A percentile compares a stretch with the other conserved stretches of the same genome.
Evolutionary conservation across 2,329 filamentous ascomycete species (phyloP).

Genomic region (Verticillium tricorpus): DNA sequence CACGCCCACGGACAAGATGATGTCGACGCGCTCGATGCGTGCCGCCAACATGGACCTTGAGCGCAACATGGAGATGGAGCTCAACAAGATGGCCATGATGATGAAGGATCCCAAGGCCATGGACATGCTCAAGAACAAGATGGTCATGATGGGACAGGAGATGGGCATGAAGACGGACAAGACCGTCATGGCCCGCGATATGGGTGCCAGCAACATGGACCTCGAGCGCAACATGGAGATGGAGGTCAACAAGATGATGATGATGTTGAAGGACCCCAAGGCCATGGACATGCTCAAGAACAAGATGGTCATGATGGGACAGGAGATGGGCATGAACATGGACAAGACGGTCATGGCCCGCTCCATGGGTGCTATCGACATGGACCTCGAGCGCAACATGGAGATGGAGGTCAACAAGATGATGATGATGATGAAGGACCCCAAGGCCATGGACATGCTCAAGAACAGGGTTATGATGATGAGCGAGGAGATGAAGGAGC

Average conservation of each 20-base stretch:
- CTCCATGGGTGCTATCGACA: background rate
- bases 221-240: background rate
- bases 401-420: background rate
- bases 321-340: background rate
- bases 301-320: conserved; percentile 1
- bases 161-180: background rate
- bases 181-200: background rate
- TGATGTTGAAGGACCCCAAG: background rate
- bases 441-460: background rate
- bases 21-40: background rate
- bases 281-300: background rate
- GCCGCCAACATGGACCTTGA: background rate
- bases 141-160: background rate
- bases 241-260: background rate
- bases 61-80: background rate
- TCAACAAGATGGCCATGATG: background rate
- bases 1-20: background rate
- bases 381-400: background rate
- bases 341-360: background rate
- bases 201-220: background rate
- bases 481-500: background rate
- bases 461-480: conserved; percentile 2
- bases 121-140: background rate
- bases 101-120: background rate
- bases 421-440: background rate